Conservation (phyloP, 225 moss, liverwort and hornwort genomes). For the Neckera pumila region DNA sequence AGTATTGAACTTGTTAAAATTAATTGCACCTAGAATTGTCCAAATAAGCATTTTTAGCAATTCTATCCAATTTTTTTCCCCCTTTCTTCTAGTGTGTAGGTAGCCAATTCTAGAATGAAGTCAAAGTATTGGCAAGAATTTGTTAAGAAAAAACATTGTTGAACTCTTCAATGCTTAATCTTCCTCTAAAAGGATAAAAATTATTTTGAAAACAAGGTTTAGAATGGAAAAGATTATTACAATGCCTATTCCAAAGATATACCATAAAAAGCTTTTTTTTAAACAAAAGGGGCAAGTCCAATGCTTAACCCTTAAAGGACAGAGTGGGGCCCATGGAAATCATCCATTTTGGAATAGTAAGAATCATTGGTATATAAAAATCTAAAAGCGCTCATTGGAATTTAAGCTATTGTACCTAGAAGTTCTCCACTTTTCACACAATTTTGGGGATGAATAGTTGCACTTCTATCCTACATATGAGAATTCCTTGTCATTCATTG, state of each 20-base stretch:
- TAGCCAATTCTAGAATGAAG: accelerated
- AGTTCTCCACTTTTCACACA: no score
- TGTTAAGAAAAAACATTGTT: neutral
- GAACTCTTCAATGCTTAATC: neutral
- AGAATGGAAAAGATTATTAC: neutral
- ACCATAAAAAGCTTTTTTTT: accelerated
- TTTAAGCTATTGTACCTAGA: no score
- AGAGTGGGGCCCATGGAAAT: no score
- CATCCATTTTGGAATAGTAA: no score
- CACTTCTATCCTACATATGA: no score
- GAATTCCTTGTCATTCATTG: no score
- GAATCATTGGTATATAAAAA: no score
- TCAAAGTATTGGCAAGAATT: neutral
- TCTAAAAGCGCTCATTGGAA: no score
- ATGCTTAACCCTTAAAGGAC: no score
- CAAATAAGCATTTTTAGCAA: neutral
- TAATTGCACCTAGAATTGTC: neutral
- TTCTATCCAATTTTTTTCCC: accelerated
- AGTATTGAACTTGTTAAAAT: neutral
- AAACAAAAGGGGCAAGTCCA: accelerated
- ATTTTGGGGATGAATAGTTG: no score
- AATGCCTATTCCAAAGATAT: neutral
- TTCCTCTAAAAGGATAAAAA: accelerated
- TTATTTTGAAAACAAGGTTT: neutral
- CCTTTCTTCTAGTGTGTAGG: accelerated